These are phyloP conservation scores for Rubia peregrina DNA, from an alignment of 305 asterid species.

Conservation along the genomic window DNA sequence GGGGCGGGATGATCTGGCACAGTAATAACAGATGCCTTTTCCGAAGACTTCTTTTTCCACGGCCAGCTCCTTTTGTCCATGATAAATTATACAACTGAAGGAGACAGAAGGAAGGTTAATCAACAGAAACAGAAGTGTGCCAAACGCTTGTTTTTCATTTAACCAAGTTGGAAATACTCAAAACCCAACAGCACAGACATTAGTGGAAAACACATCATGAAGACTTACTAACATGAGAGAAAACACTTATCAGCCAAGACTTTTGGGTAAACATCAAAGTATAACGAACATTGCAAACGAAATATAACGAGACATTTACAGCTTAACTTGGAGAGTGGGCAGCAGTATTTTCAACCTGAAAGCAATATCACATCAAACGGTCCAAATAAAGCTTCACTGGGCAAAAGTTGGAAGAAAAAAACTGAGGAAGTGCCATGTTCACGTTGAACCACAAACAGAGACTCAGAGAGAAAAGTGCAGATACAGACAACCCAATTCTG, in stretches of 20 bases:
- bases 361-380: constrained; percentile 4
- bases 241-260: not conserved
- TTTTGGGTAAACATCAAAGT: not conserved
- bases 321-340: constrained; percentile 5
- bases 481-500: not conserved
- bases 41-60: constrained; percentile 95
- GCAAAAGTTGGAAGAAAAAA: constrained; percentile 3
- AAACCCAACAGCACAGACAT: not conserved
- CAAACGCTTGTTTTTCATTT: not conserved
- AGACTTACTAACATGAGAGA: not conserved
- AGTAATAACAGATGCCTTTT: constrained; percentile 39
- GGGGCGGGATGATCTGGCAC: constrained; percentile 35
- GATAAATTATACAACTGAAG: constrained; percentile 22
- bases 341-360: constrained; percentile 10
- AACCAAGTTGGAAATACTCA: too few species aligned
- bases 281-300: constrained; percentile 3
- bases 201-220: not conserved
- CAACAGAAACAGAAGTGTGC: not conserved
- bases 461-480: not conserved
- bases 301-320: not conserved
- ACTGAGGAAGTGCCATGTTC: not conserved
- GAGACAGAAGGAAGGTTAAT: not conserved
- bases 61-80: constrained; percentile 98
- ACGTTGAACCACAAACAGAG: constrained; percentile 10
- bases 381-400: not conserved